phyloP scores from a whole-genome alignment of 441 rosid genomes.

The Macaranga tanarius region DNA sequence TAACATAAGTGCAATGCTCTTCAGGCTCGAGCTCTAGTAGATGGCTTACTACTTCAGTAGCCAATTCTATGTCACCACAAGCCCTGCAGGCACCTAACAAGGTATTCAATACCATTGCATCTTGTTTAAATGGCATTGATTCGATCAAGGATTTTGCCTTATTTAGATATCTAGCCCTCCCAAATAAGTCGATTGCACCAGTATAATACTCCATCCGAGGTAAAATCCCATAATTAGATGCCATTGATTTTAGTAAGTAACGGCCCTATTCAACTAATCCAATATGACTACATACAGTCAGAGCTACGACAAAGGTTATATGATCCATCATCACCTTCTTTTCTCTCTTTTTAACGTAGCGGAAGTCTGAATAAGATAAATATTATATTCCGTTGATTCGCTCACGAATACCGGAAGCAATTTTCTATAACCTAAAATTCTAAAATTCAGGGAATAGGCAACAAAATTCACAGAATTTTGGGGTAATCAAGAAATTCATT shows the following conservation, averaged over 20 bases:
- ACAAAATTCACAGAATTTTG: too few species aligned
- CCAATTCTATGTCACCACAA: conserved; percentile 64
- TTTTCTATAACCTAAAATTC: too few species aligned
- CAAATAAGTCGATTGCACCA: conserved; percentile 68
- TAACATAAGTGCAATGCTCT: conserved; percentile 68
- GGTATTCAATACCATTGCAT: conserved; percentile 69
- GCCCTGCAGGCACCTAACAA: conserved; percentile 69
- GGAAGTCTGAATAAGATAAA: too few species aligned
- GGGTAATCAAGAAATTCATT: too few species aligned
- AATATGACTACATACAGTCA: conserved; percentile 81
- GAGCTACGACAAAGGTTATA: conserved; percentile 61
- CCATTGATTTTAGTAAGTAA: conserved; percentile 52
- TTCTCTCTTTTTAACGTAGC: conserved; percentile 25
- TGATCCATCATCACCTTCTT: conserved; percentile 33
- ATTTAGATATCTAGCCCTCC: conserved; percentile 55
- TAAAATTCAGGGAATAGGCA: too few species aligned
- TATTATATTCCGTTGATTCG: too few species aligned
- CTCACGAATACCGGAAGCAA: too few species aligned
- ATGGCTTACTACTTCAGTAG: conserved; percentile 51
- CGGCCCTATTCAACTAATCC: conserved; percentile 67
- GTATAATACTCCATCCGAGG: conserved; percentile 79
- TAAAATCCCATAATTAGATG: conserved; percentile 48
- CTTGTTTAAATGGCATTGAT: conserved; percentile 64
- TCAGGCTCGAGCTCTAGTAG: conserved; percentile 63
- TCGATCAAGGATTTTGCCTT: conserved; percentile 57